Conservation (phyloP, 805 yeast species). For the Lipomyces sp. region DNA sequence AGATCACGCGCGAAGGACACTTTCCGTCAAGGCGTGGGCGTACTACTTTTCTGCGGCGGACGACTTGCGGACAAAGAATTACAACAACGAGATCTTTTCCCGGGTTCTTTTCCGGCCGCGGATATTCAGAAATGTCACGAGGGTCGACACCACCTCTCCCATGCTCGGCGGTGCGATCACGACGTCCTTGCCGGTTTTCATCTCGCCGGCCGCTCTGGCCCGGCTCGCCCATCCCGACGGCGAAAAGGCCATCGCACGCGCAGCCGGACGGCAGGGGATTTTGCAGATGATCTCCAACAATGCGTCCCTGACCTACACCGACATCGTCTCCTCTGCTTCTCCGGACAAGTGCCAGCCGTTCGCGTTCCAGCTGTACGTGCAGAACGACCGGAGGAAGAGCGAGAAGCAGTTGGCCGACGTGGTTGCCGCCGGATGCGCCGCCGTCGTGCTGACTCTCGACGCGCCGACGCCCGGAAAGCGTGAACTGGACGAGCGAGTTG, state of each 20-base stretch:
- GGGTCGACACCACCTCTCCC: slow-evolving; percentile 45
- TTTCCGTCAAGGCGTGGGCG: slow-evolving; percentile 83
- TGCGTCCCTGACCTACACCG: slow-evolving; percentile 44
- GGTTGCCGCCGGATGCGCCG: slow-evolving; percentile 44
- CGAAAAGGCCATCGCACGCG: slow-evolving; percentile 44
- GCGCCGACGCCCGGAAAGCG: slow-evolving; percentile 52
- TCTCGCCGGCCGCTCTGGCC: slow-evolving; percentile 48
- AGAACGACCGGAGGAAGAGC: slow-evolving; percentile 40
- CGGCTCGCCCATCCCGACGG: slow-evolving; percentile 46
- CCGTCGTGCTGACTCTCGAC: slow-evolving; percentile 51
- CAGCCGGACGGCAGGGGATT: slow-evolving; percentile 43
- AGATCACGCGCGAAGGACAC: slow-evolving; percentile 70
- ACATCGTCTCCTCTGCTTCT: slow-evolving; percentile 40
- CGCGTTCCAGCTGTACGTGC: slow-evolving; percentile 52
- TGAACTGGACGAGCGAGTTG: slow-evolving; percentile 47
- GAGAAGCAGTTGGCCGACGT: slow-evolving; percentile 40
- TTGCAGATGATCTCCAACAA: slow-evolving; percentile 50
- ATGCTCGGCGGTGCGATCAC: slow-evolving; percentile 51
- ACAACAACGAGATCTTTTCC: slow-evolving; percentile 45
- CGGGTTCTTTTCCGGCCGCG: slow-evolving; percentile 49
- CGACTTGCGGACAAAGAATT: slow-evolving; percentile 47
- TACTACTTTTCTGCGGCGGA: slow-evolving; percentile 54
- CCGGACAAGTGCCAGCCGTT: slow-evolving; percentile 41
- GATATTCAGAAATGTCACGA: slow-evolving; percentile 41
- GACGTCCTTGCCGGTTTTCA: slow-evolving; percentile 46